phyloP scores from a whole-genome alignment of 768 basidiomycete genomes.

The Podaxis sp. region DNA sequence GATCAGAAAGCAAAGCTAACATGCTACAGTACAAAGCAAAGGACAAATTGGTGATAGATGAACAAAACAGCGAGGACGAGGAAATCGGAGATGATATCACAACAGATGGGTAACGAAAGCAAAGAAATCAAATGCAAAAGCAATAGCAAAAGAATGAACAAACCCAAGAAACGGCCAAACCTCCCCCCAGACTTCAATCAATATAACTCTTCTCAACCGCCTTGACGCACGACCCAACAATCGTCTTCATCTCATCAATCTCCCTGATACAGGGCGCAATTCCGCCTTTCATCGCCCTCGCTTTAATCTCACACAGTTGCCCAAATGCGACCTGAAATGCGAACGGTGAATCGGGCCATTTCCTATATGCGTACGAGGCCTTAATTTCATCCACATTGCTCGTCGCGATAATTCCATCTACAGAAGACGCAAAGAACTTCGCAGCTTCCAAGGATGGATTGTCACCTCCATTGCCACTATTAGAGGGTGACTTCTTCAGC shows the following conservation, averaged over 20 bases:
- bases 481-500: constrained; percentile 17
- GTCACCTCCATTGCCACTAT: constrained; percentile 12
- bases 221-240: neutral
- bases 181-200: neutral
- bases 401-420: constrained; percentile 24
- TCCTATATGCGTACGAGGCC: constrained; percentile 54
- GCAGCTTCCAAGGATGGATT: constrained; percentile 26
- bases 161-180: neutral
- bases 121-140: neutral
- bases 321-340: constrained; percentile 5
- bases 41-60: neutral
- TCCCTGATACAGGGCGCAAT: constrained; percentile 7
- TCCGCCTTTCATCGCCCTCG: neutral
- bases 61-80: neutral
- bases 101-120: neutral
- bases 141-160: neutral
- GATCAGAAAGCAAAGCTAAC: neutral
- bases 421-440: constrained; percentile 27
- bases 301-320: constrained; percentile 13
- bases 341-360: neutral
- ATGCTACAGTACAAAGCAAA: neutral
- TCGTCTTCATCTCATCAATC: constrained; percentile 15
- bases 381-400: constrained; percentile 43
- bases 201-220: constrained; percentile 8
- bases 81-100: neutral